phyloP scores from a whole-genome alignment of 345 rosid genomes.

The Lenwebbia sp. region DNA sequence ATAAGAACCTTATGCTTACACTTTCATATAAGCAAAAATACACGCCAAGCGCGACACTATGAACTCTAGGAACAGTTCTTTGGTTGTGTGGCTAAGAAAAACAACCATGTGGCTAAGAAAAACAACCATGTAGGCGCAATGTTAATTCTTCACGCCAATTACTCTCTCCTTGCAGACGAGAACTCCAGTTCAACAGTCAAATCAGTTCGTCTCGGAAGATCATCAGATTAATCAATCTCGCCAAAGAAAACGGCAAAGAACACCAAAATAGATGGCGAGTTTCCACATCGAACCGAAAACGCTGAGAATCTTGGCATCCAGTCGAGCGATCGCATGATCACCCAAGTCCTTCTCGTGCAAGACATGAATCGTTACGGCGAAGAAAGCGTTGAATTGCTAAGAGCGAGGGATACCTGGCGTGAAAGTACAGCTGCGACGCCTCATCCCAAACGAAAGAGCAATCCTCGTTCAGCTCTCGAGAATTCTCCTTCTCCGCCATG shows the following conservation, averaged over 20 bases:
- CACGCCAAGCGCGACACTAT: not conserved
- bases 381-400: not conserved
- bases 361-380: not conserved
- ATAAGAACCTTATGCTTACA: not conserved
- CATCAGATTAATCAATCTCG: not conserved
- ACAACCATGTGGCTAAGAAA: not conserved
- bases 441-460: slow-evolving; percentile 65
- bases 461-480: slow-evolving; percentile 8
- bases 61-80: not conserved
- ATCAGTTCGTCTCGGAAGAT: not conserved
- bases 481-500: not conserved
- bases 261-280: not conserved
- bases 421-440: slow-evolving; percentile 48
- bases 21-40: not conserved
- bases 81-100: not conserved
- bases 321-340: not conserved
- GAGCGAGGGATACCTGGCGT: slow-evolving; percentile 38
- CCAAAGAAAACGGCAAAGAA: not conserved
- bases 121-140: not conserved
- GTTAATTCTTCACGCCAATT: not conserved
- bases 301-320: not conserved
- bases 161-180: not conserved
- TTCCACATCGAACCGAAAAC: not conserved
- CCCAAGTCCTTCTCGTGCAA: not conserved
- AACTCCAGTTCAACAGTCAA: not conserved